phyloP scores from a whole-genome alignment of 345 rosid species.

The Aquilaria yunnanensis region DNA sequence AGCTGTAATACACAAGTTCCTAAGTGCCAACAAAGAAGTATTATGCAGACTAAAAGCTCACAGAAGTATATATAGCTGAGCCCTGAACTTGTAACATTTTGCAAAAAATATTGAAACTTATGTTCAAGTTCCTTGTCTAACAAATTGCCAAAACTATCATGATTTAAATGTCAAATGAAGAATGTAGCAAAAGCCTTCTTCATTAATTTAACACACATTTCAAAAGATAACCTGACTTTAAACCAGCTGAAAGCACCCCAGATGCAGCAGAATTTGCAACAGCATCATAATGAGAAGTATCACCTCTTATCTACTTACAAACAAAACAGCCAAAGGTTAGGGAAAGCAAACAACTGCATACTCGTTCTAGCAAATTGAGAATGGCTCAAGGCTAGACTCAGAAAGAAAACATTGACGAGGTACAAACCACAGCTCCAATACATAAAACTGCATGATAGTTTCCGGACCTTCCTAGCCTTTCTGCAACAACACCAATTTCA shows the following conservation, averaged over 20 bases:
- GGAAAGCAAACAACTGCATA: neutral
- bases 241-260: slow-evolving; percentile 94
- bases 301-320: slow-evolving; percentile 76
- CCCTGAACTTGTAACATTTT: no score
- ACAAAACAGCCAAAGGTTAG: slow-evolving; percentile 10
- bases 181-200: no score
- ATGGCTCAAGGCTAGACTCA: neutral
- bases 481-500: slow-evolving; percentile 72
- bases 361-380: neutral
- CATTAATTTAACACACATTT: neutral
- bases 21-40: no score
- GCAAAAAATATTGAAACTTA: no score
- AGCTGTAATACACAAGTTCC: no score
- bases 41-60: no score
- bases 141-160: no score
- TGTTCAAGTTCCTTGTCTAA: no score
- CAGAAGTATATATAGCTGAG: no score
- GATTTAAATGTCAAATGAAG: no score
- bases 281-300: slow-evolving; percentile 93
- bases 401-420: slow-evolving; percentile 3
- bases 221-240: slow-evolving; percentile 62
- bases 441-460: slow-evolving; percentile 74
- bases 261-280: slow-evolving; percentile 97
- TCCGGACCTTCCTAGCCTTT: slow-evolving; percentile 68
- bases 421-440: slow-evolving; percentile 95